Evolutionary conservation across 805 yeast species (phyloP).

Genomic region (Teunomyces atbi): DNA sequence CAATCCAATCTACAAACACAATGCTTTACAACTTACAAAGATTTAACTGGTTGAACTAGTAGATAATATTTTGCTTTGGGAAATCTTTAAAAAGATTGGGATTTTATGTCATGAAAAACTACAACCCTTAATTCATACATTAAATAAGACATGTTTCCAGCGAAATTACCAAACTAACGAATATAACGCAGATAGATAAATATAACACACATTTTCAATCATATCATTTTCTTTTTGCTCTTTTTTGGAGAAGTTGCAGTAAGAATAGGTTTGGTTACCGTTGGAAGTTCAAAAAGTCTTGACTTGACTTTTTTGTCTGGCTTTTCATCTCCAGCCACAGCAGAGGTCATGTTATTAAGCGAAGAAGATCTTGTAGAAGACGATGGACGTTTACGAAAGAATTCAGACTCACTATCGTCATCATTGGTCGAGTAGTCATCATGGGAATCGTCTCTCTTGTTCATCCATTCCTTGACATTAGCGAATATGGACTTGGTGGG

Average conservation of each 20-base stretch:
- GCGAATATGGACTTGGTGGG: slow-evolving; percentile 32
- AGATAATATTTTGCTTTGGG: no score
- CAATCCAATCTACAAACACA: no score
- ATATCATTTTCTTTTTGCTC: not conserved
- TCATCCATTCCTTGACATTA: slow-evolving; percentile 44
- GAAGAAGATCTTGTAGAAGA: not conserved
- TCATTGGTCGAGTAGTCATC: slow-evolving; percentile 29
- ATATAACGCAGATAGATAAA: not conserved
- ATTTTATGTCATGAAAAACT: no score
- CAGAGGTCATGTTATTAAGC: slow-evolving; percentile 1
- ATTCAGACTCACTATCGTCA: slow-evolving; percentile 12
- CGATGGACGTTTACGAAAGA: not conserved
- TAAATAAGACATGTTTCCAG: no score
- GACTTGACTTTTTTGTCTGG: not conserved
- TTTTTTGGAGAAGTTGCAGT: not conserved
- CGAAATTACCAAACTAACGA: not conserved
- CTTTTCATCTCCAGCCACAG: not conserved
- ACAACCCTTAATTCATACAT: no score
- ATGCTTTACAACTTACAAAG: no score
- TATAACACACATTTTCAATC: not conserved
- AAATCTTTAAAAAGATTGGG: no score
- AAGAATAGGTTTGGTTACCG: slow-evolving; percentile 3
- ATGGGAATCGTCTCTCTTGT: slow-evolving; percentile 28
- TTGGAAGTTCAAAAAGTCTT: not conserved
- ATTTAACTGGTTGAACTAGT: no score